These are phyloP conservation scores for Chalciporus pseudorubinellus DNA, from an alignment of 768 basidiomycete genomes.

Conservation along the genomic window DNA sequence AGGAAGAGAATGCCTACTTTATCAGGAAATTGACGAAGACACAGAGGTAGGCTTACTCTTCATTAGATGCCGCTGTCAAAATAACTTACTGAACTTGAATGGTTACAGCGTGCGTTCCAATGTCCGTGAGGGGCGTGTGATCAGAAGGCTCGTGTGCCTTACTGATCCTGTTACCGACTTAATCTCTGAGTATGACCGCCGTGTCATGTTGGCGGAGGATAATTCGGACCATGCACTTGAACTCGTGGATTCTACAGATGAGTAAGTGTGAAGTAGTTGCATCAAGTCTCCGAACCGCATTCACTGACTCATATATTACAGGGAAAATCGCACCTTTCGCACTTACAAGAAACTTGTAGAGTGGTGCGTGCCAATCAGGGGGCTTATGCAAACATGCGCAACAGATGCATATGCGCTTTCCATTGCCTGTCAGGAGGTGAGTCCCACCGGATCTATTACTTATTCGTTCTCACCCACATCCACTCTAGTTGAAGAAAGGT, in stretches of 20 bases:
- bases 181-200: constrained; percentile 7
- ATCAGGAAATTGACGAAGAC: neutral
- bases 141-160: constrained; percentile 10
- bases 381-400: neutral
- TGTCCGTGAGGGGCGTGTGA: constrained; percentile 1
- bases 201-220: neutral
- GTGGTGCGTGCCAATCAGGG: constrained; percentile 7
- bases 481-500: constrained; percentile 14
- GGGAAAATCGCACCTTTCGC: constrained; percentile 1
- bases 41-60: no score
- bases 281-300: neutral
- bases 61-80: neutral
- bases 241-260: neutral
- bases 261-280: neutral
- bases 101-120: constrained; percentile 1
- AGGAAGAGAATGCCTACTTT: constrained; percentile 7
- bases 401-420: neutral
- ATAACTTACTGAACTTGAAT: neutral
- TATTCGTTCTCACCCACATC: neutral
- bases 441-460: neutral
- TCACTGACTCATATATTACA: neutral
- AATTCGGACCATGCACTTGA: neutral
- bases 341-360: constrained; percentile 6
- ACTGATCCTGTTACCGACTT: neutral
- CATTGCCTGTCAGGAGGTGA: constrained; percentile 5